Evolutionary conservation across 305 asterid species (phyloP).

Genomic region (Lippia alba): DNA sequence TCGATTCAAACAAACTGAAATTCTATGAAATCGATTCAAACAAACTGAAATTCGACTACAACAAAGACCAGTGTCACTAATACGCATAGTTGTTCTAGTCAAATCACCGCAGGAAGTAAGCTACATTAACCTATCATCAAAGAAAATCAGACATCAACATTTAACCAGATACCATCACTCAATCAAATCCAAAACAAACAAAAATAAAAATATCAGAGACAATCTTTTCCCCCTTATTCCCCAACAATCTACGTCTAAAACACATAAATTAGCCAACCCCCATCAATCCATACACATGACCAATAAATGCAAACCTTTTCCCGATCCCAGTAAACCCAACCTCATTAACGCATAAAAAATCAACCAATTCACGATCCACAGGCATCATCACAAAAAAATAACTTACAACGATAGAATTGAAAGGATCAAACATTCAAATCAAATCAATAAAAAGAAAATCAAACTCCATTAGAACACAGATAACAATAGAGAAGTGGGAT

Average conservation of each 20-base stretch:
- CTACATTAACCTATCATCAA: not conserved
- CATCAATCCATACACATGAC: not conserved
- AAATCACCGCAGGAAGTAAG: constrained; percentile 1
- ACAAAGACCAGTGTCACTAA: not conserved
- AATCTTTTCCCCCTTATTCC: not conserved
- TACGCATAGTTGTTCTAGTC: not conserved
- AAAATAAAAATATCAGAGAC: not conserved
- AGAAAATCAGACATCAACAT: not conserved
- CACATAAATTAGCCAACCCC: not conserved
- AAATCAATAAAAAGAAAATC: not conserved
- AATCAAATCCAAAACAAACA: constrained; percentile 16
- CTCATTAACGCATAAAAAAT: not conserved
- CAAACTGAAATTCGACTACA: not conserved
- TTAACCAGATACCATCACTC: not conserved
- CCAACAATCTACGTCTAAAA: not conserved
- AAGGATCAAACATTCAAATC: constrained; percentile 8
- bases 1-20: not conserved
- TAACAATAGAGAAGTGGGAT: no score
- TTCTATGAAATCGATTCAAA: constrained; percentile 20
- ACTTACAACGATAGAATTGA: constrained; percentile 1
- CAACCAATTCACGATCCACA: constrained; percentile 7
- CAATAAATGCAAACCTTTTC: not conserved
- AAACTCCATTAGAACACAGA: no score
- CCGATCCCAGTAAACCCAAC: not conserved
- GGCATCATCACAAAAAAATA: not conserved